Evolutionary conservation across 2,329 filamentous ascomycete genomes (phyloP).

Genomic region (Zasmidium angulare): DNA sequence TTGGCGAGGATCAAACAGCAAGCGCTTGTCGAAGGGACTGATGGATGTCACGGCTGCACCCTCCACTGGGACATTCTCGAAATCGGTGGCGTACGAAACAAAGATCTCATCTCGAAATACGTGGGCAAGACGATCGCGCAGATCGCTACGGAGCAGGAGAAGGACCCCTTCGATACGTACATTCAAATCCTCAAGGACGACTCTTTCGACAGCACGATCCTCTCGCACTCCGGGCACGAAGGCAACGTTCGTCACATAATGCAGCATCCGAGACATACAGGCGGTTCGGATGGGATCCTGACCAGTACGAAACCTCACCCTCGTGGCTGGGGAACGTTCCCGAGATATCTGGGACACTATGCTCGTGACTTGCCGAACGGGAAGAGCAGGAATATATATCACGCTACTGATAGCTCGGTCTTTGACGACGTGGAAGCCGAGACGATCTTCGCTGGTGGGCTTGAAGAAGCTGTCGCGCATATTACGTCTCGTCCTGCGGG

Average conservation of each 20-base stretch:
- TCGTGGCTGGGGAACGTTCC: constrained; percentile 32
- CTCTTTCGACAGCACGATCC: constrained; percentile 29
- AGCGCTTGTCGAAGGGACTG: constrained; percentile 26
- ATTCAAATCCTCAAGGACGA: constrained; percentile 28
- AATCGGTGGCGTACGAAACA: constrained; percentile 28
- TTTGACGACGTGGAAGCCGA: constrained; percentile 25
- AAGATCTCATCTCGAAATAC: constrained; percentile 17
- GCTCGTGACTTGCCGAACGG: constrained; percentile 25
- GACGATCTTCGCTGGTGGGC: constrained; percentile 27
- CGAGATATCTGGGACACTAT: constrained; percentile 31
- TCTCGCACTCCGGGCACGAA: constrained; percentile 30
- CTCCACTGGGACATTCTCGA: constrained; percentile 30
- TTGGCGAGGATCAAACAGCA: constrained; percentile 26
- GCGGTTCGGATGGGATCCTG: constrained; percentile 30
- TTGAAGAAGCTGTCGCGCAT: constrained; percentile 31
- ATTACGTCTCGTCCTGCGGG: constrained; percentile 27
- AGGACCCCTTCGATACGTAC: constrained; percentile 30
- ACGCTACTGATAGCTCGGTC: constrained; percentile 11
- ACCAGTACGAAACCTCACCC: constrained; percentile 32
- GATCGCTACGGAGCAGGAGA: constrained; percentile 23
- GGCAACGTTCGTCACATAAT: constrained; percentile 30
- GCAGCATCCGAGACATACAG: constrained; percentile 28
- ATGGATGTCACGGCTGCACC: constrained; percentile 30
- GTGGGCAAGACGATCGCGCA: constrained; percentile 30
- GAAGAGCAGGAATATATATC: constrained; percentile 24